Conservation (phyloP, 116 monocot species). For the Papilionanthe hybrid region DNA sequence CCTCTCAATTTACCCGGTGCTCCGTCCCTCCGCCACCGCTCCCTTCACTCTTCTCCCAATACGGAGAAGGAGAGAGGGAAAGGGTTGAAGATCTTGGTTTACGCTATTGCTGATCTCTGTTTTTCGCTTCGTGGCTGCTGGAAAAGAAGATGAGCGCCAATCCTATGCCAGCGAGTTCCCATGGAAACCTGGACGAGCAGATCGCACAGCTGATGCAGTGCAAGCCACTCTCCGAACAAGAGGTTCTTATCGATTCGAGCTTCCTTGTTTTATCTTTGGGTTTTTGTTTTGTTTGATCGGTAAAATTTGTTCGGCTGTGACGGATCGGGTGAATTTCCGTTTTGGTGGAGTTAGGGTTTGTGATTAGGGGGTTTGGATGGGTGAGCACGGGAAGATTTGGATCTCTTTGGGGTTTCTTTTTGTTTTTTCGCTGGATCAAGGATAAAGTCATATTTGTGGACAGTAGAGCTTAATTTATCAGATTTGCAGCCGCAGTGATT, state of each 20-base stretch:
- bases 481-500: background rate
- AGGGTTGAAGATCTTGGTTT: conserved; percentile 11
- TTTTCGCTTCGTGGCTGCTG: background rate
- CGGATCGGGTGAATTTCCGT: background rate
- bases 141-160: conserved; percentile 39
- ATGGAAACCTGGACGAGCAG: conserved; percentile 60
- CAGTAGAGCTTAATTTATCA: background rate
- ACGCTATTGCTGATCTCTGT: background rate
- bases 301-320: background rate
- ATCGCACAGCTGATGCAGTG: conserved; percentile 77
- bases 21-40: background rate
- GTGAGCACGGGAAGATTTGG: background rate
- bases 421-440: background rate
- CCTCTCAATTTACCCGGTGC: background rate
- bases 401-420: background rate
- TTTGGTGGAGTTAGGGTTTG: conserved; percentile 16
- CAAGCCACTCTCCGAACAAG: conserved; percentile 74
- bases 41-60: background rate
- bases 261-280: background rate
- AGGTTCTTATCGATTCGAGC: conserved; percentile 21
- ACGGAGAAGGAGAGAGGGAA: background rate
- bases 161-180: conserved; percentile 34
- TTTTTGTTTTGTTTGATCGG: background rate
- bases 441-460: background rate
- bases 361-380: background rate